Percentiles rank a stretch among this genome's conserved stretches.
These are phyloP conservation scores for Fraxinus baroniana DNA, from an alignment of 305 asterid genomes.

Conservation along the genomic window DNA sequence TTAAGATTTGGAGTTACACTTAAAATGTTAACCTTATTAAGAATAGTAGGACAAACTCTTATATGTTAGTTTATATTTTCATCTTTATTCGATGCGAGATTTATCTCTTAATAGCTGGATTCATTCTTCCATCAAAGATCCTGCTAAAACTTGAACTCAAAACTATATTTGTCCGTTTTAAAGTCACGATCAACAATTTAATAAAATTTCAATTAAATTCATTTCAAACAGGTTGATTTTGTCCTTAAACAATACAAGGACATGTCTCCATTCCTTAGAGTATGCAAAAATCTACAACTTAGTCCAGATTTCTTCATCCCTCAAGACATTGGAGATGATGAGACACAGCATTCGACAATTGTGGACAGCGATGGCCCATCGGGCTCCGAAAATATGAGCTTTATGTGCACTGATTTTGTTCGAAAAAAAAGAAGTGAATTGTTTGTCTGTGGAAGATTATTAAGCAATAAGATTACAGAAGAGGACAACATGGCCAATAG, in stretches of 20 bases:
- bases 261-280: conserved; percentile 66
- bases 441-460: conserved; percentile 60
- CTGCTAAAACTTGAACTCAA: not conserved
- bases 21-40: too few species aligned
- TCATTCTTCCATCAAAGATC: not conserved
- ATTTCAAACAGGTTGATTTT: conserved; percentile 63
- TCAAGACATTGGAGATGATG: conserved; percentile 71
- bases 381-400: conserved; percentile 65
- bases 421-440: conserved; percentile 80
- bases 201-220: not conserved
- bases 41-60: too few species aligned
- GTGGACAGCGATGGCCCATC: conserved; percentile 57
- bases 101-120: not conserved
- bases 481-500: conserved; percentile 73
- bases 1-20: too few species aligned
- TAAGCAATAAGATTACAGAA: conserved; percentile 42
- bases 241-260: conserved; percentile 65
- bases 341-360: conserved; percentile 62
- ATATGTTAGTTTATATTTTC: too few species aligned
- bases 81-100: too few species aligned
- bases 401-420: conserved; percentile 52
- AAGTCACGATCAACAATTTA: not conserved
- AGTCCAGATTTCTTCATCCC: conserved; percentile 90
- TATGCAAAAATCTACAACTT: conserved; percentile 71
- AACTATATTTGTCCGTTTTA: not conserved